Evolutionary conservation across 768 basidiomycete genomes (phyloP).

Genomic region (Solioccasus polychromus): DNA sequence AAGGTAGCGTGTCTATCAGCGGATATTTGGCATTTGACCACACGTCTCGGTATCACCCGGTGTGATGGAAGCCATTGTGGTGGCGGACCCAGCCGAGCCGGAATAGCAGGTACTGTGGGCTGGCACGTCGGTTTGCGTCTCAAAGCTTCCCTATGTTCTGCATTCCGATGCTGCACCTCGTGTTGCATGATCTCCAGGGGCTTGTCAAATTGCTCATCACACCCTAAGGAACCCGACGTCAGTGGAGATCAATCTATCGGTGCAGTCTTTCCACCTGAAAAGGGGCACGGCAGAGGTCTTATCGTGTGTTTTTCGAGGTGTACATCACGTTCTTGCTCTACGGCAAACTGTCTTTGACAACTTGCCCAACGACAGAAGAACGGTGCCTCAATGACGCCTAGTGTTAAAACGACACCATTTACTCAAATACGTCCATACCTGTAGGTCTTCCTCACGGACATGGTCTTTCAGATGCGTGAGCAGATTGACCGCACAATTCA

Average conservation of each 20-base stretch:
- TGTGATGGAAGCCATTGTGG: conserved; percentile 51
- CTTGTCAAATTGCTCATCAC: conserved; percentile 46
- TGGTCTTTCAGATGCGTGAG: conserved; percentile 47
- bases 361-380: conserved; percentile 55
- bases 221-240: conserved; percentile 40
- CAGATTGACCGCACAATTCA: conserved; percentile 53
- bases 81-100: conserved; percentile 33
- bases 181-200: conserved; percentile 51
- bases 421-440: no score
- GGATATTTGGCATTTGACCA: conserved; percentile 46
- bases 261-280: conserved; percentile 39
- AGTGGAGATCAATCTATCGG: conserved; percentile 3
- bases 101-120: conserved; percentile 33
- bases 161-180: conserved; percentile 37
- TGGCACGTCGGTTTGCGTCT: conserved; percentile 29
- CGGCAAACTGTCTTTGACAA: conserved; percentile 46
- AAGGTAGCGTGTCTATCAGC: conserved; percentile 48
- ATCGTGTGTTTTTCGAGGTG: conserved; percentile 54
- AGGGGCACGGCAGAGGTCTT: conserved; percentile 29
- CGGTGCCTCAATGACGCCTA: conserved; percentile 25
- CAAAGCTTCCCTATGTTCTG: conserved; percentile 10
- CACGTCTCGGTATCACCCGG: conserved; percentile 42
- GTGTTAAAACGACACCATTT: no score
- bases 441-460: conserved; percentile 28
- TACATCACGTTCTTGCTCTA: conserved; percentile 33